Evolutionary conservation across 139 green algal genomes (phyloP).

Genomic region (Bryopsis sp.): DNA sequence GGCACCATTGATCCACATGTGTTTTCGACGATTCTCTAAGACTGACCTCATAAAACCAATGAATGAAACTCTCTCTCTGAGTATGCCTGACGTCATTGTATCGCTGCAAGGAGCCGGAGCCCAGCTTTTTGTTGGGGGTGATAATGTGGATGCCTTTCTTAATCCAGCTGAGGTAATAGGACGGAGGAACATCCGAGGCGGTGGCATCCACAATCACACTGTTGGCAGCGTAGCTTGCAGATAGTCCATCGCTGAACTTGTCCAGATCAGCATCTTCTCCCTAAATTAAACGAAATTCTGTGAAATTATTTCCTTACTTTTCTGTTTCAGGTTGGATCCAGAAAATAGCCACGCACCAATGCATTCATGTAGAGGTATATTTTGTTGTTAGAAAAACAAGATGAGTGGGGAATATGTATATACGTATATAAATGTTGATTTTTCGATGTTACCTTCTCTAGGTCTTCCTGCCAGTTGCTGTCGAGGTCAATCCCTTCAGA

Average conservation of each 20-base stretch:
- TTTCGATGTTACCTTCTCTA: neutral
- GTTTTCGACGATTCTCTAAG: constrained; percentile 21
- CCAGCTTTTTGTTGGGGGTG: constrained; percentile 97
- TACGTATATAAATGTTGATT: neutral
- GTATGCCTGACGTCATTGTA: constrained; percentile 73
- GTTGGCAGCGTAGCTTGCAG: constrained; percentile 79
- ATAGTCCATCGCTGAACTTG: constrained; percentile 57
- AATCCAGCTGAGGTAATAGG: constrained; percentile 82
- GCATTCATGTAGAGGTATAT: neutral
- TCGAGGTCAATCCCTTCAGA: constrained; percentile 70
- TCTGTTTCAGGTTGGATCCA: neutral
- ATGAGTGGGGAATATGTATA: neutral
- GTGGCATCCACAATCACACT: constrained; percentile 90
- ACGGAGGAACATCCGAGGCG: constrained; percentile 56
- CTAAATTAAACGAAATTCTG: neutral
- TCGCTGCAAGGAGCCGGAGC: constrained; percentile 62
- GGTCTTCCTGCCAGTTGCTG: constrained; percentile 49
- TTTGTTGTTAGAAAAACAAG: too few species aligned
- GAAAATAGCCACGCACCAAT: neutral
- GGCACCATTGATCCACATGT: constrained; percentile 24
- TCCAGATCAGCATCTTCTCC: constrained; percentile 39
- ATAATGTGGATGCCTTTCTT: constrained; percentile 75
- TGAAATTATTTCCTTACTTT: neutral
- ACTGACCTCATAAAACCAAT: constrained; percentile 92
- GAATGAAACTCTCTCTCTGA: constrained; percentile 81